phyloP scores from a whole-genome alignment of 2,329 filamentous ascomycete species.

The Geosmithia flava region DNA sequence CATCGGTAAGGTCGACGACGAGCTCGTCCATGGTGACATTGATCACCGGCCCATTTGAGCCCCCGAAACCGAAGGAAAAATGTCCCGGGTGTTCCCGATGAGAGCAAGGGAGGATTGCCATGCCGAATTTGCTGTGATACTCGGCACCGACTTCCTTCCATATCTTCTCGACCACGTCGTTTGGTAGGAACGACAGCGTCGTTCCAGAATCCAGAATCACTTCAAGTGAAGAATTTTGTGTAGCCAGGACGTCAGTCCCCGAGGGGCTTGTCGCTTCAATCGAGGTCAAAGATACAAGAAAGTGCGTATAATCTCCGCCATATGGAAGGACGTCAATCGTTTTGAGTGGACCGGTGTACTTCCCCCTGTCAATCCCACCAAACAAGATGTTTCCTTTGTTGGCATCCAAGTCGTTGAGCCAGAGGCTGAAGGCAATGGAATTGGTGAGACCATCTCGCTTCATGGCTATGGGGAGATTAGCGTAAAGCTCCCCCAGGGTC shows the following conservation, averaged over 20 bases:
- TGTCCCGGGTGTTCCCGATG: conserved; percentile 29
- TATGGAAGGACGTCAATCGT: conserved; percentile 43
- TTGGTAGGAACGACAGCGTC: conserved; percentile 59
- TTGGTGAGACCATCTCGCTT: conserved; percentile 50
- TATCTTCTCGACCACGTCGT: conserved; percentile 39
- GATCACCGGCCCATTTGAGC: conserved; percentile 32
- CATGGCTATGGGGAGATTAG: conserved; percentile 54
- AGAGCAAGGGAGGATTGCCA: conserved; percentile 38
- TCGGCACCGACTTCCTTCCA: conserved; percentile 43
- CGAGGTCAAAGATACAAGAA: conserved; percentile 35
- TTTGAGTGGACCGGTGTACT: conserved; percentile 53
- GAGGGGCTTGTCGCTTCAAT: conserved; percentile 32
- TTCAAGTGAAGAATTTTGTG: conserved; percentile 31
- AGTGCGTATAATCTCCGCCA: conserved; percentile 29
- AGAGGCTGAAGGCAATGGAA: conserved; percentile 58
- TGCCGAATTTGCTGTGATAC: conserved; percentile 21
- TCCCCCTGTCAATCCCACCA: conserved; percentile 67
- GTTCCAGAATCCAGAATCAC: conserved; percentile 66
- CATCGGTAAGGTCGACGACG: conserved; percentile 31
- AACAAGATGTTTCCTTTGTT: conserved; percentile 63
- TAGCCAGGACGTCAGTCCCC: conserved; percentile 34
- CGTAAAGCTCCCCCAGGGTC: conserved; percentile 23
- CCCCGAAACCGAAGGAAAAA: conserved; percentile 43
- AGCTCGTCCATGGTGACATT: conserved; percentile 43
- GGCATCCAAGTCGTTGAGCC: conserved; percentile 47